These are phyloP conservation scores for Ganoderma multipileum DNA, from an alignment of 1,284 basidiomycete species.

Conservation along the genomic window DNA sequence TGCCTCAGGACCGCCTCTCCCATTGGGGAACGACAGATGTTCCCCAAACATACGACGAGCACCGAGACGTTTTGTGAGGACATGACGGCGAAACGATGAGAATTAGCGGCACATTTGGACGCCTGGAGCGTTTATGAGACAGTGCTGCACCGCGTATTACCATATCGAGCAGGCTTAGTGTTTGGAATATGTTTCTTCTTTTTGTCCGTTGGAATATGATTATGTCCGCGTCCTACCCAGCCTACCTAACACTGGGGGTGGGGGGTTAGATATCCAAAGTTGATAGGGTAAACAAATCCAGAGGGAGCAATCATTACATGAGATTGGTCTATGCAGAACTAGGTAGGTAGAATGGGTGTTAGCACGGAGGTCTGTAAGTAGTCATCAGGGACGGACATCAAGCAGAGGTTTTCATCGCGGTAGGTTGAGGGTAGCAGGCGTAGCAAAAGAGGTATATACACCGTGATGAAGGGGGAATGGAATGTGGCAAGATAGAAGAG, in stretches of 20 bases:
- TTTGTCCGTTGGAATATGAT: not conserved
- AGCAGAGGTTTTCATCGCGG: not conserved
- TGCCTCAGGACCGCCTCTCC: slow-evolving; percentile 77
- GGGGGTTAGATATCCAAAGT: not conserved
- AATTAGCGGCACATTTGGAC: not conserved
- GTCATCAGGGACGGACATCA: not conserved
- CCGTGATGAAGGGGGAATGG: slow-evolving; percentile 16
- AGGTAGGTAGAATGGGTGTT: slow-evolving; percentile 22
- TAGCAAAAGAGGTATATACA: slow-evolving; percentile 29
- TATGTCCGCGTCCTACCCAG: not conserved
- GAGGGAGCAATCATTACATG: slow-evolving; percentile 23
- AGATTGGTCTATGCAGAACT: slow-evolving; percentile 20
- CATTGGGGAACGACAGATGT: slow-evolving; percentile 83
- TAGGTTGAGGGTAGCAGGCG: slow-evolving; percentile 2
- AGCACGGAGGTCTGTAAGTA: slow-evolving; percentile 21
- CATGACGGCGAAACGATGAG: slow-evolving; percentile 12
- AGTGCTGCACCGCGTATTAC: not conserved
- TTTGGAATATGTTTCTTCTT: not conserved
- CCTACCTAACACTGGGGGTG: slow-evolving; percentile 7
- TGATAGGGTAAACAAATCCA: not conserved
- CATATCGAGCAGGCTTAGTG: not conserved
- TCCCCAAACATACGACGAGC: slow-evolving; percentile 79
- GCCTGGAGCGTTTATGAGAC: not conserved
- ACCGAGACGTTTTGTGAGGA: slow-evolving; percentile 45
- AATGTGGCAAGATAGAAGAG: slow-evolving; percentile 3